Evolutionary conservation across 78 protist genomes (phyloP).

Genomic region (slime mould (Dictyostelium discoideum)): DNA sequence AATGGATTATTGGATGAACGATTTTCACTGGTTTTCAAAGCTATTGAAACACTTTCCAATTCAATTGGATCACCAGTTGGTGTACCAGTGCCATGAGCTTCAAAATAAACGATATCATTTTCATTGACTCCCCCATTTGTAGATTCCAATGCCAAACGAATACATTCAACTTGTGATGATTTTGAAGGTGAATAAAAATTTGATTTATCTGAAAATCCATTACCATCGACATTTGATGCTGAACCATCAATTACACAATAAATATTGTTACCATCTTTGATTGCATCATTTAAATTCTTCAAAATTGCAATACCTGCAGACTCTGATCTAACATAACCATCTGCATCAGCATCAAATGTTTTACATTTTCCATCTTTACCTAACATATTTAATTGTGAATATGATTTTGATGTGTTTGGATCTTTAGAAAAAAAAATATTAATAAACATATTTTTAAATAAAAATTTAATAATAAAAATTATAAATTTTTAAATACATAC

Average conservation of each 20-base stretch:
- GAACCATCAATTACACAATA: conserved; percentile 58
- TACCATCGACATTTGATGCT: conserved; percentile 78
- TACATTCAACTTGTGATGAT: not conserved
- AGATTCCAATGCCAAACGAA: not conserved
- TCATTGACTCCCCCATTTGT: not conserved
- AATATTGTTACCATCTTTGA: conserved; percentile 35
- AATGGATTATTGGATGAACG: not conserved
- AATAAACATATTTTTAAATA: no score
- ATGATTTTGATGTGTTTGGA: no score
- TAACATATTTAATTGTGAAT: not conserved
- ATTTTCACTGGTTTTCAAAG: not conserved
- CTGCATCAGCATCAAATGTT: conserved; percentile 84
- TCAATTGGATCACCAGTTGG: conserved; percentile 77
- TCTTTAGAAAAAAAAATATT: no score
- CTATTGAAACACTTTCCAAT: conserved; percentile 26
- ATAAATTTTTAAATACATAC: no score
- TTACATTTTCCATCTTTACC: conserved; percentile 70
- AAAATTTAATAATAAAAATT: no score
- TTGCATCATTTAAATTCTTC: not conserved
- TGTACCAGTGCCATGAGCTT: conserved; percentile 33
- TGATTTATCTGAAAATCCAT: not conserved
- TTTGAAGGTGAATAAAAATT: not conserved
- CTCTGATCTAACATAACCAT: conserved; percentile 92
- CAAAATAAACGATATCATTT: conserved; percentile 57
- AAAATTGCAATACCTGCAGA: conserved; percentile 54